Conservation (phyloP, 108 stramenopile species). For the Pseudonitzschia pungens region DNA sequence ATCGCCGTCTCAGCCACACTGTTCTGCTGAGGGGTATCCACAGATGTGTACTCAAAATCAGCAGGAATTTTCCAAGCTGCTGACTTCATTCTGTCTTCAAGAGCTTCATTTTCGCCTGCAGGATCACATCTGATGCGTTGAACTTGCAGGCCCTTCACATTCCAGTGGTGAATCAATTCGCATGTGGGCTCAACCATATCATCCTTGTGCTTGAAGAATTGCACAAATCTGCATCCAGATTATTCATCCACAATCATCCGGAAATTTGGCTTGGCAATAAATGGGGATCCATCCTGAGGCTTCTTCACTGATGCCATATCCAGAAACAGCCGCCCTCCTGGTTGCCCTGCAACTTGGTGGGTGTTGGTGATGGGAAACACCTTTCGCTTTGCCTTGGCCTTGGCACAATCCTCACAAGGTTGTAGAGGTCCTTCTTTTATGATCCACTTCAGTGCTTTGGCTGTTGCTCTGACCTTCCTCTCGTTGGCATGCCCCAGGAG, state of each 20-base stretch:
- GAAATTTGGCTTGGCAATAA: neutral
- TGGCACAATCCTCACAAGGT: neutral
- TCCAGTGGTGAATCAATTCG: neutral
- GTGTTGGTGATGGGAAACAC: neutral
- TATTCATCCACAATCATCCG: too few species aligned
- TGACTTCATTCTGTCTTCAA: too few species aligned
- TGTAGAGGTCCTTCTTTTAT: neutral
- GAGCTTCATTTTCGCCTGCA: too few species aligned
- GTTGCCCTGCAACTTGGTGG: neutral
- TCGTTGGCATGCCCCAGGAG: neutral
- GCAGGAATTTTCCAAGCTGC: too few species aligned
- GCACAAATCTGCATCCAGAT: neutral
- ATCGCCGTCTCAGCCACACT: too few species aligned
- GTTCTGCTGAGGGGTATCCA: too few species aligned
- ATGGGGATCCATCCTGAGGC: neutral
- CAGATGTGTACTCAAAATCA: too few species aligned
- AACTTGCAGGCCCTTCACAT: too few species aligned
- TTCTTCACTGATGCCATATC: neutral
- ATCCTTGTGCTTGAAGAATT: neutral
- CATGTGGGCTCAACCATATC: slow-evolving; percentile 1
- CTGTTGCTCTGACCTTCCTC: neutral
- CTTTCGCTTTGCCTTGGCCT: slow-evolving; percentile 3
- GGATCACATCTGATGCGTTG: too few species aligned
- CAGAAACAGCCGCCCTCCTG: too few species aligned
- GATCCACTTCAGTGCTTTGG: neutral